phyloP scores from a whole-genome alignment of 495 filamentous ascomycete species.

The Lasiosphaeria hispida region DNA sequence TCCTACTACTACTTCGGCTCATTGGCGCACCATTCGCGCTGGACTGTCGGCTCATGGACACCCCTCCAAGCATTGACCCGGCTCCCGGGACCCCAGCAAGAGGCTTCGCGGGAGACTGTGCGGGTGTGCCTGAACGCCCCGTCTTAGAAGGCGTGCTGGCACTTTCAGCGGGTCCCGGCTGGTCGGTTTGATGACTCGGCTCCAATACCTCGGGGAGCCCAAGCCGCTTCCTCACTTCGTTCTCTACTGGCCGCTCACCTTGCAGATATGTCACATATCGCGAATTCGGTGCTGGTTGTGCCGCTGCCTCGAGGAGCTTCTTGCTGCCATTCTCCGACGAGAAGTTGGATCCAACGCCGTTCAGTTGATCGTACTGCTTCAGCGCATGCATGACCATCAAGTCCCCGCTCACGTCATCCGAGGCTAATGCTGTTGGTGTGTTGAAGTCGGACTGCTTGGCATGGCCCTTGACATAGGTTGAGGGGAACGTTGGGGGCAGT shows the following conservation, averaged over 20 bases:
- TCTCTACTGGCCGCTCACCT: constrained; percentile 42
- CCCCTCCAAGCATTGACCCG: constrained; percentile 27
- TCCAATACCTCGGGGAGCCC: constrained; percentile 39
- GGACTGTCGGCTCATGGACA: constrained; percentile 50
- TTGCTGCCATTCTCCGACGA: constrained; percentile 43
- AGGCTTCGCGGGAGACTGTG: constrained; percentile 26
- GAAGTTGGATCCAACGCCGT: constrained; percentile 45
- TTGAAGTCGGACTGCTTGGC: constrained; percentile 40
- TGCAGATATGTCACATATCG: constrained; percentile 41
- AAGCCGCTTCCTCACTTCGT: constrained; percentile 40
- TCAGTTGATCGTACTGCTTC: constrained; percentile 40
- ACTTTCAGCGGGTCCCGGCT: constrained; percentile 18
- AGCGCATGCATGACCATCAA: constrained; percentile 54
- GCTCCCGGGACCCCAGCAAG: constrained; percentile 13
- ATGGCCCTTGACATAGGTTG: constrained; percentile 51
- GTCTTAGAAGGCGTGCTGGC: constrained; percentile 27
- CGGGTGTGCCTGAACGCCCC: constrained; percentile 29
- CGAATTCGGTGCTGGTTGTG: constrained; percentile 34
- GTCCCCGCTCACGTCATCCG: constrained; percentile 60
- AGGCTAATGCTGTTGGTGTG: constrained; percentile 50
- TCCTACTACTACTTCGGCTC: constrained; percentile 45
- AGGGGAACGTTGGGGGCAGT: constrained; percentile 59
- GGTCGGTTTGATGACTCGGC: constrained; percentile 11
- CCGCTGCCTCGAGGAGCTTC: constrained; percentile 42
- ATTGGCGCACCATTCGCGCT: constrained; percentile 50